Conservation (phyloP, 1,139 yeast species). For the Sugiyamaella grinbergsii region DNA sequence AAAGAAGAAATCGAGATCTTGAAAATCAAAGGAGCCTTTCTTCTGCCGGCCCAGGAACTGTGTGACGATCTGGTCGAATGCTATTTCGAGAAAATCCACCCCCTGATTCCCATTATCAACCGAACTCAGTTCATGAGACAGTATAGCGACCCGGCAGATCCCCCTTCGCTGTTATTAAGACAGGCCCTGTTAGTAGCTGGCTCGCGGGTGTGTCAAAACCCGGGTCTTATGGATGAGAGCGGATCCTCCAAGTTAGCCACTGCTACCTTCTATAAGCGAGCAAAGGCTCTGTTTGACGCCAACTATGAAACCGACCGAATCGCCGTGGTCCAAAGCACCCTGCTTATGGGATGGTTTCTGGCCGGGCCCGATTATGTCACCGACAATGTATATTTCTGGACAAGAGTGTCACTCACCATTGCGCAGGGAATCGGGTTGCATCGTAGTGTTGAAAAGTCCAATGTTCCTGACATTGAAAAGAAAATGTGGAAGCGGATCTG, state of each 20-base stretch:
- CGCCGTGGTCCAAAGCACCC: slow-evolving; percentile 64
- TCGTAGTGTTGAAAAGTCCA: slow-evolving; percentile 45
- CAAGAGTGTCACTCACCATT: slow-evolving; percentile 66
- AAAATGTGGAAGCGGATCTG: slow-evolving; percentile 70
- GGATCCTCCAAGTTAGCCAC: slow-evolving; percentile 63
- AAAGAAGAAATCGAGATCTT: slow-evolving; percentile 69
- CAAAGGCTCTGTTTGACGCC: slow-evolving; percentile 74
- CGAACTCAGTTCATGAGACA: slow-evolving; percentile 60
- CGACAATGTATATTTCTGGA: slow-evolving; percentile 77
- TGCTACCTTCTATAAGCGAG: slow-evolving; percentile 71
- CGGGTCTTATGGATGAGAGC: slow-evolving; percentile 56
- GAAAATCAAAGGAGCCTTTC: slow-evolving; percentile 70
- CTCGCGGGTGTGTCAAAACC: slow-evolving; percentile 61
- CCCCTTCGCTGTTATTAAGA: slow-evolving; percentile 67
- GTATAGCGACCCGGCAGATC: slow-evolving; percentile 60
- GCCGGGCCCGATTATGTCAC: slow-evolving; percentile 80
- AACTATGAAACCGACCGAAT: slow-evolving; percentile 74
- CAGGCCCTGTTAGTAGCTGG: slow-evolving; percentile 75
- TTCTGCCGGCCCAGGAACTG: slow-evolving; percentile 62
- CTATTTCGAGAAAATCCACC: slow-evolving; percentile 69
- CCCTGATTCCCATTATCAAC: slow-evolving; percentile 71
- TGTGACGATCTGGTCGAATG: slow-evolving; percentile 63
- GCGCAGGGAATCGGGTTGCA: slow-evolving; percentile 85
- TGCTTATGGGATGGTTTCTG: slow-evolving; percentile 70
- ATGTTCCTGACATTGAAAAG: slow-evolving; percentile 50